Evolutionary conservation across 2,329 filamentous ascomycete genomes (phyloP), one percentile per base, ranked within the genome.

Genomic region (Diaporthe caulivora): DNA sequence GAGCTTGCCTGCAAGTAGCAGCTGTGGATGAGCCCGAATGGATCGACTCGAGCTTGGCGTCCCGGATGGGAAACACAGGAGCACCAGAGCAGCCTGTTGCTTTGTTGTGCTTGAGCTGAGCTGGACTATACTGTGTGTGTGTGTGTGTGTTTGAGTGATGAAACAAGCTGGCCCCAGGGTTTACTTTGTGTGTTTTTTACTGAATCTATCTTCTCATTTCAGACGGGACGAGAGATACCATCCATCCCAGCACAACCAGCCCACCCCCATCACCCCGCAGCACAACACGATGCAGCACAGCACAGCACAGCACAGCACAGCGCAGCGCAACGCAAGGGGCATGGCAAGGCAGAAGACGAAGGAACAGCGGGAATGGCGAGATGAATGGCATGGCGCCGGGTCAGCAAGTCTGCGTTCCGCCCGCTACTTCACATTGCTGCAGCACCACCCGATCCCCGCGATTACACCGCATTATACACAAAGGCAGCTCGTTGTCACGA

Each of bases 21-120:
- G 15, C n/a, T 34, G 67, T 55, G 67, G 53, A 34, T 31, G 54
- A n/a, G 67, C 53, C 40, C 29, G 40, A 70, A 70, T 70, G 68
- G 68, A 70, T 40, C 29, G 53, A 53, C 24, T 42, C 42, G 68
- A 71, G 49, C 68, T 71, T 71, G 68, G 68, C 68, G 49, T 57
- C 57, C 68, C 44, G 55, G 68, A 62, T 24, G 44, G 68, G 68
- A 53, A 71, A 60, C 62, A 60, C 62, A 65, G 44, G 62, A 51
- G 44, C 31, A 51, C 44, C 44, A 44, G 34, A 6, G 13, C 37
- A 24, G 57, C 57, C 60, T 64, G 60, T 24, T 34, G 60, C 42
- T 49, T 49, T 64, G 60, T 49, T 64, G 26, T 64, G 58, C 40
- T 49, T 47, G 26, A 34, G 42, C 21, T 31, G 21, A 24, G 60